Evolutionary conservation across 1,284 basidiomycete species (phyloP).

Genomic region (Cutaneotrichosporon sp.): DNA sequence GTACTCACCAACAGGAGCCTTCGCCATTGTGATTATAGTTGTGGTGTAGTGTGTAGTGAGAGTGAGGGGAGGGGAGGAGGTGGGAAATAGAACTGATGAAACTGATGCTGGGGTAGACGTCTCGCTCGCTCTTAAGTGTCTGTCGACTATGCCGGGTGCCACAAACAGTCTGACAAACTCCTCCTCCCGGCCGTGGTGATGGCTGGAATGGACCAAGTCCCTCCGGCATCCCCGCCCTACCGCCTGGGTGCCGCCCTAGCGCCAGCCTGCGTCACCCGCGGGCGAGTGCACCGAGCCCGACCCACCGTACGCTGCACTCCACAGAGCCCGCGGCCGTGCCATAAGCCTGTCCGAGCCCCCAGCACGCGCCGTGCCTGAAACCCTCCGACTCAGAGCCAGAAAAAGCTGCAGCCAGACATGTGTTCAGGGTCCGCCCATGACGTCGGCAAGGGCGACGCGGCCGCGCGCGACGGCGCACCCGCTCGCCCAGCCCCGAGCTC

Average conservation of each 20-base stretch:
- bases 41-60: neutral
- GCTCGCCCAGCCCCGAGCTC: too few relatives aligned
- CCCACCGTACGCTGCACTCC: neutral
- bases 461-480: too few relatives aligned
- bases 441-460: neutral
- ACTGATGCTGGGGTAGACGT: neutral
- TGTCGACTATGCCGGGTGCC: neutral
- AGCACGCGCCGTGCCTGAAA: neutral
- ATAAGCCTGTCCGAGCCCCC: neutral
- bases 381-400: neutral
- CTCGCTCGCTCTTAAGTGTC: neutral
- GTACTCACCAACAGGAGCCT: neutral
- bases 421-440: neutral
- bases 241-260: neutral
- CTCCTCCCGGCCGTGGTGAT: neutral
- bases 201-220: neutral
- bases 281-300: neutral
- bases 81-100: neutral
- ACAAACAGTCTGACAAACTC: neutral
- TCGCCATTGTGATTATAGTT: neutral
- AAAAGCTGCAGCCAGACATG: too few relatives aligned
- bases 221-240: neutral
- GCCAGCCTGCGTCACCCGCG: neutral
- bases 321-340: too few relatives aligned
- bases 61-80: neutral